phyloP scores from a whole-genome alignment of 1,284 basidiomycete genomes.

The Meripilus lineatus region DNA sequence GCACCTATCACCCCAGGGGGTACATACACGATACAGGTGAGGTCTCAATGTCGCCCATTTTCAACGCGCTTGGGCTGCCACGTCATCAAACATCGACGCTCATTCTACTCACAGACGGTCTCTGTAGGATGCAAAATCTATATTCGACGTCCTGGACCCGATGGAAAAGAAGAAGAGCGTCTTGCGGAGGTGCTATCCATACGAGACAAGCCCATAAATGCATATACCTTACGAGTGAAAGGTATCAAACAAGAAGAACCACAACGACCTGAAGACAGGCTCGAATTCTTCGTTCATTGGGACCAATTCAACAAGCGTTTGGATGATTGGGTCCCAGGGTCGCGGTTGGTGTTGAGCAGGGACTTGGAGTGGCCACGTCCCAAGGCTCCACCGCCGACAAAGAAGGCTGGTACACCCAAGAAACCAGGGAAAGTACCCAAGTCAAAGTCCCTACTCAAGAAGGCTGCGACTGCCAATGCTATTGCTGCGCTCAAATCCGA shows the following conservation, averaged over 20 bases:
- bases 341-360: constrained; percentile 76
- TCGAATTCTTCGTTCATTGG: constrained; percentile 97
- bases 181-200: constrained; percentile 93
- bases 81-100: constrained; percentile 2
- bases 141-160: constrained; percentile 73
- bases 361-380: constrained; percentile 98
- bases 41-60: constrained; percentile 4
- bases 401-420: constrained; percentile 46
- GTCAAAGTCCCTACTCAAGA: constrained; percentile 29
- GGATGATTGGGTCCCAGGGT: constrained; percentile 96
- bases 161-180: constrained; percentile 78
- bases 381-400: constrained; percentile 56
- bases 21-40: constrained; percentile 16
- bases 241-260: constrained; percentile 37
- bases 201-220: constrained; percentile 73
- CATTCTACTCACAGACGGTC: constrained; percentile 55
- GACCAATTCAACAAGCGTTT: constrained; percentile 98
- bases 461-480: constrained; percentile 28
- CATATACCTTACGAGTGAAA: constrained; percentile 47
- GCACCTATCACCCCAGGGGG: constrained; percentile 13
- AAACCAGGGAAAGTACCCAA: constrained; percentile 52
- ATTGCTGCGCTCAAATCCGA: constrained; percentile 23
- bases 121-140: constrained; percentile 92
- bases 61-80: constrained; percentile 6
- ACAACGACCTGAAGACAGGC: constrained; percentile 66